Evolutionary conservation across 192 early-diverging fungal genomes (phyloP).

Genomic region (Podila minutissima): DNA sequence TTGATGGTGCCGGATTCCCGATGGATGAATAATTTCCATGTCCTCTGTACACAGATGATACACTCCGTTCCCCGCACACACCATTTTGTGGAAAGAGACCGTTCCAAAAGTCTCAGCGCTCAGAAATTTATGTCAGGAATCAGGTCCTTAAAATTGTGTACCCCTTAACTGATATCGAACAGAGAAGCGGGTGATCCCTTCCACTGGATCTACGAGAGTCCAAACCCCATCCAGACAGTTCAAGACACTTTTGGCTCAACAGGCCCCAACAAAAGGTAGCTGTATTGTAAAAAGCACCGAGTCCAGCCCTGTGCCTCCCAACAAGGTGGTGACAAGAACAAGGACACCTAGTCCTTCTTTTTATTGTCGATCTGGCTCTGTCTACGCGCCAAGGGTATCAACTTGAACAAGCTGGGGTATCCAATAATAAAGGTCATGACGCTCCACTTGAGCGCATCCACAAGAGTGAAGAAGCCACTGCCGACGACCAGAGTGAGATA

Average conservation of each 20-base stretch:
- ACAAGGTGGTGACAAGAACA: too few relatives aligned
- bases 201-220: too few relatives aligned
- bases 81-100: constrained; percentile 7
- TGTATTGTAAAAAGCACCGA: too few relatives aligned
- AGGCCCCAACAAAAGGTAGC: too few relatives aligned
- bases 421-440: constrained; percentile 20
- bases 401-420: constrained; percentile 5
- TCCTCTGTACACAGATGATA: neutral
- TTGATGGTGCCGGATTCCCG: neutral
- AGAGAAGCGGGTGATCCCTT: too few relatives aligned
- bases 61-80: constrained; percentile 5
- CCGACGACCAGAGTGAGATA: constrained; percentile 37
- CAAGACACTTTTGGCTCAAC: too few relatives aligned
- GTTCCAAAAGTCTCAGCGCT: neutral
- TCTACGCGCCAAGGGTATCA: constrained; percentile 17
- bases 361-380: constrained; percentile 5
- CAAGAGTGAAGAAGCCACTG: constrained; percentile 7
- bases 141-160: neutral
- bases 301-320: constrained; percentile 1
- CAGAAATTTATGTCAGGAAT: neutral
- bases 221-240: too few relatives aligned
- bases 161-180: neutral
- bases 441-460: constrained; percentile 17
- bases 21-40: constrained; percentile 1
- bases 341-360: neutral